Conservation (phyloP, 1,284 basidiomycete genomes). For the Cryptococcus depauperatus region DNA sequence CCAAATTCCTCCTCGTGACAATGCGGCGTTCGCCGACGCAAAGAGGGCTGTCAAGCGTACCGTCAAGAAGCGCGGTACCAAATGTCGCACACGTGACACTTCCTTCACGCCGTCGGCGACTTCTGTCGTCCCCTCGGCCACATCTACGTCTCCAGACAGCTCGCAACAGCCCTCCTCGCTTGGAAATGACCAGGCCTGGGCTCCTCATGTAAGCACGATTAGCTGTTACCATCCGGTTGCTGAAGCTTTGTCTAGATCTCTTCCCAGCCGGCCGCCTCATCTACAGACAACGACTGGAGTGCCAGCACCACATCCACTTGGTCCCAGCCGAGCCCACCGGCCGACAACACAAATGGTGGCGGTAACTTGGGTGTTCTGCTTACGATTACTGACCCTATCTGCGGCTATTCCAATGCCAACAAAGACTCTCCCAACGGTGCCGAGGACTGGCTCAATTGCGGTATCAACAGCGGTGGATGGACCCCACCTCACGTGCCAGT, state of each 20-base stretch:
- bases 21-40: conserved; percentile 21
- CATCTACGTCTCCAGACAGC: conserved; percentile 2
- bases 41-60: conserved; percentile 23
- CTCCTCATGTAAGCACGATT: conserved; percentile 1
- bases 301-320: neutral
- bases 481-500: conserved; percentile 48
- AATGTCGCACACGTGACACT: conserved; percentile 17
- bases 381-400: conserved; percentile 18
- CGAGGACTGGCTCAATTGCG: conserved; percentile 72
- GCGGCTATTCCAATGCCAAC: conserved; percentile 29
- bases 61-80: conserved; percentile 20
- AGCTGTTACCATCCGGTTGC: neutral
- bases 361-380: conserved; percentile 6
- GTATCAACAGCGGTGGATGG: conserved; percentile 48
- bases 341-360: neutral
- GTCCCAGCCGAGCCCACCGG: conserved; percentile 4
- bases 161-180: conserved; percentile 1
- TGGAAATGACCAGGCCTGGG: conserved; percentile 7
- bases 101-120: conserved; percentile 11
- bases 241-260: conserved; percentile 1
- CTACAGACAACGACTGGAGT: conserved; percentile 3
- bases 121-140: conserved; percentile 1
- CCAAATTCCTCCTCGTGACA: conserved; percentile 11
- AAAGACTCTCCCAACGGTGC: conserved; percentile 60
- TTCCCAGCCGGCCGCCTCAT: neutral